A percentile compares a stretch with the other conserved stretches of the same genome.
These are phyloP conservation scores for Peronospora farinosa DNA, from an alignment of 352 stramenopile genomes.

Conservation along the genomic window DNA sequence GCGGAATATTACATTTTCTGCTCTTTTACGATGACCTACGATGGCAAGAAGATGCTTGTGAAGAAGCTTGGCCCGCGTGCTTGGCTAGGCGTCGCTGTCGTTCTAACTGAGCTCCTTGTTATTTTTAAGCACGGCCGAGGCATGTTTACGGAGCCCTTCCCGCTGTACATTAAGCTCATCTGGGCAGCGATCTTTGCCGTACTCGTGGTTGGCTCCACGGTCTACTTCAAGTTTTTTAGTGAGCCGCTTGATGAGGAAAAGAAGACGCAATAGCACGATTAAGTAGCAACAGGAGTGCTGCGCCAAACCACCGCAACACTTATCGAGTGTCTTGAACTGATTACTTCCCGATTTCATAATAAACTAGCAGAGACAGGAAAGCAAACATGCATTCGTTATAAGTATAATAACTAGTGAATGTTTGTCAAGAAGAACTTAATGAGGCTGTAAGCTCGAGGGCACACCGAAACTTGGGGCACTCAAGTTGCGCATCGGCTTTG, in stretches of 20 bases:
- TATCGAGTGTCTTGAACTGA: conserved; percentile 10
- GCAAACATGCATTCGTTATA: conserved; percentile 20
- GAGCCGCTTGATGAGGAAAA: conserved; percentile 32
- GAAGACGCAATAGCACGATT: conserved; percentile 27
- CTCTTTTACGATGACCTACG: conserved; percentile 74
- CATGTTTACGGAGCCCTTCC: conserved; percentile 87
- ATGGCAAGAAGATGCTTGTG: conserved; percentile 45
- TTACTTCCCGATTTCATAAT: not conserved
- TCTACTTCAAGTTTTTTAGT: conserved; percentile 83
- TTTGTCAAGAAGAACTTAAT: conserved; percentile 6
- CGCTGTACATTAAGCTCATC: conserved; percentile 67
- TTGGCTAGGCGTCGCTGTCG: conserved; percentile 78
- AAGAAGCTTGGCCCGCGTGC: conserved; percentile 78
- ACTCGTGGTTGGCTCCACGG: conserved; percentile 65
- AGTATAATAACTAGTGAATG: conserved; percentile 19
- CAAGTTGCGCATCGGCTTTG: conserved; percentile 7
- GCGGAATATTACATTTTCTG: conserved; percentile 89
- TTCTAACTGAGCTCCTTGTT: conserved; percentile 68
- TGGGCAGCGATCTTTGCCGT: conserved; percentile 73
- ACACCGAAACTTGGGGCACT: conserved; percentile 15
- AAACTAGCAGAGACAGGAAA: conserved; percentile 9
- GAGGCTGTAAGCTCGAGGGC: conserved; percentile 9
- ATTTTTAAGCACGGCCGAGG: conserved; percentile 79
- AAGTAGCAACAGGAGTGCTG: not conserved
- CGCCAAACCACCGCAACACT: not conserved